Evolutionary conservation across 2,329 filamentous ascomycete genomes (phyloP).

Genomic region (Cladosporium sp.): DNA sequence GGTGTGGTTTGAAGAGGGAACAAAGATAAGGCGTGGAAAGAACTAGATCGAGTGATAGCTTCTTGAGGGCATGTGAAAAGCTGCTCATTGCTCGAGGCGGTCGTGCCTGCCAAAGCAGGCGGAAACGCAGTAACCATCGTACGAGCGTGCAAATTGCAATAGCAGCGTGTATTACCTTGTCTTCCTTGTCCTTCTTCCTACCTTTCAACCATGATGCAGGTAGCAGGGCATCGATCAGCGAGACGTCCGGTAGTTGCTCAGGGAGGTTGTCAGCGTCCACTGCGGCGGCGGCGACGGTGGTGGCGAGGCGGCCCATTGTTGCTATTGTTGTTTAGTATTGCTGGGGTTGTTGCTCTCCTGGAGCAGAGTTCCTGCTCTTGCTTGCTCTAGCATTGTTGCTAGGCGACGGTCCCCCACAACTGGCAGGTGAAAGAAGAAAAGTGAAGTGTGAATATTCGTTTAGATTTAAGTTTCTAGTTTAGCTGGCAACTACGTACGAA

Average conservation of each 20-base stretch:
- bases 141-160: background rate
- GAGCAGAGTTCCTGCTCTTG: too few relatives aligned
- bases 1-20: background rate
- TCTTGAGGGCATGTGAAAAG: too few relatives aligned
- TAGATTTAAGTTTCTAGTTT: background rate
- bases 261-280: slow-evolving; percentile 27
- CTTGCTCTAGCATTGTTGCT: background rate
- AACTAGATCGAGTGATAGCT: too few relatives aligned
- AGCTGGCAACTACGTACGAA: too few relatives aligned
- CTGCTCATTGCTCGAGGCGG: too few relatives aligned
- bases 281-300: slow-evolving; percentile 23
- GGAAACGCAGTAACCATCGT: background rate
- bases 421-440: background rate
- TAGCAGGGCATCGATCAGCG: slow-evolving; percentile 29
- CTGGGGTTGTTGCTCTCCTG: too few relatives aligned
- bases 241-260: slow-evolving; percentile 24
- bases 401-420: background rate
- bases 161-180: background rate
- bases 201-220: slow-evolving; percentile 15
- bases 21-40: background rate
- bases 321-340: background rate
- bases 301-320: slow-evolving; percentile 28
- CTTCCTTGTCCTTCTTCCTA: background rate
- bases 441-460: background rate
- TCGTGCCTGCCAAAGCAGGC: background rate